Conservation (phyloP, 1,284 basidiomycete species). For the Hymenochaete sp. region DNA sequence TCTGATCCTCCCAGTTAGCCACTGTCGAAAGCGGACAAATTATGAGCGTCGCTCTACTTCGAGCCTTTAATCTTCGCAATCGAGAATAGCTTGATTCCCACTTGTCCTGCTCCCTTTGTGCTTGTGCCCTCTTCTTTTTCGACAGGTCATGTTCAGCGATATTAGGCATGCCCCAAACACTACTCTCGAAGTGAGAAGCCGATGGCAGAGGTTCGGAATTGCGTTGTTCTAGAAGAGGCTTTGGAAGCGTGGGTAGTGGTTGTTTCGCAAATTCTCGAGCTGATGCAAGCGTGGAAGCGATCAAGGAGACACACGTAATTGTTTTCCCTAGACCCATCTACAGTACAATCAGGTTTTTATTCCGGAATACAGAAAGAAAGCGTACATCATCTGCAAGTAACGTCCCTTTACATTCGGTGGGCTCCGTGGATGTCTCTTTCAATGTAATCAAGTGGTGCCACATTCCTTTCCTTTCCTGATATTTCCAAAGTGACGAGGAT, state of each 20-base stretch:
- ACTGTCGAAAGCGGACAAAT: constrained; percentile 96
- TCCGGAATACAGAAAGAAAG: constrained; percentile 6
- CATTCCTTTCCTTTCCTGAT: constrained; percentile 25
- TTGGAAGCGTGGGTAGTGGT: constrained; percentile 38
- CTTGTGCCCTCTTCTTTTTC: constrained; percentile 55
- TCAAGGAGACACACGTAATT: constrained; percentile 85
- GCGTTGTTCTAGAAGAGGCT: constrained; percentile 33
- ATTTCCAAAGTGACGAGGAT: constrained; percentile 73
- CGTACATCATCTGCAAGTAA: constrained; percentile 91
- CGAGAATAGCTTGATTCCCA: constrained; percentile 60
- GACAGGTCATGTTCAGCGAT: constrained; percentile 25
- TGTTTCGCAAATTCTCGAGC: constrained; percentile 62
- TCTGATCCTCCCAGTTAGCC: constrained; percentile 98
- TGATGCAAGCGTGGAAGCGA: constrained; percentile 74
- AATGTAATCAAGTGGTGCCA: constrained; percentile 88
- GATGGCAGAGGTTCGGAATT: constrained; percentile 35
- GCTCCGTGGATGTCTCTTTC: constrained; percentile 58
- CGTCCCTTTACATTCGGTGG: constrained; percentile 77
- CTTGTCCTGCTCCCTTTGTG: constrained; percentile 54
- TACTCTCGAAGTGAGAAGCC: constrained; percentile 63
- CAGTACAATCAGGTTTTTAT: constrained; percentile 14
- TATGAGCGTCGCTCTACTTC: constrained; percentile 89
- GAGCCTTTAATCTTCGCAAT: constrained; percentile 63
- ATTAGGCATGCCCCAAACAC: constrained; percentile 78
- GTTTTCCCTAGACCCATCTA: constrained; percentile 99